phyloP scores from a whole-genome alignment of 495 filamentous ascomycete species.

The Podospora comata region DNA sequence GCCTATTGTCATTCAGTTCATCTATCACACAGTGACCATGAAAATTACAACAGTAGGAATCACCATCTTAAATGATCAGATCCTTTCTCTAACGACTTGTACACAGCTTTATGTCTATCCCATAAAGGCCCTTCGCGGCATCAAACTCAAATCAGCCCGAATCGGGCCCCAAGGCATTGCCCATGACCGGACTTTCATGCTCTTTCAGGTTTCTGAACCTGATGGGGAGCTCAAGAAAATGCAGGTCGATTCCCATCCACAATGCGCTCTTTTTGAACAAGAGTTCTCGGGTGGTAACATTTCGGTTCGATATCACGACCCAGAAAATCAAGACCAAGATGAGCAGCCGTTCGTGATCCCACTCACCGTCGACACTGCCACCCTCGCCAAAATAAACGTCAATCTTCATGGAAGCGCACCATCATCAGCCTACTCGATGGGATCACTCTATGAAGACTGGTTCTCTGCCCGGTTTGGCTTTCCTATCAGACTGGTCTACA shows the following conservation, averaged over 20 bases:
- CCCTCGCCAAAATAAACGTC: conserved; percentile 52
- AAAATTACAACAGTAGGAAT: conserved; percentile 23
- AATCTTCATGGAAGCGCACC: conserved; percentile 58
- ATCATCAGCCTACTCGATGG: conserved; percentile 67
- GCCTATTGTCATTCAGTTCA: too few species aligned
- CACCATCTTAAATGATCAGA: neutral
- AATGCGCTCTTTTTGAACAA: conserved; percentile 68
- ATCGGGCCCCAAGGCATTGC: conserved; percentile 66
- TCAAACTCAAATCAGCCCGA: conserved; percentile 52
- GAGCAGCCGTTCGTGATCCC: conserved; percentile 51
- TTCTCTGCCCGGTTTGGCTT: conserved; percentile 71
- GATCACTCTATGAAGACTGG: conserved; percentile 62
- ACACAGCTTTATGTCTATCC: conserved; percentile 79
- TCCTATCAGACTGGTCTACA: conserved; percentile 62
- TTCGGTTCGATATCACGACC: conserved; percentile 25
- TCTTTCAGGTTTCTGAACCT: conserved; percentile 53
- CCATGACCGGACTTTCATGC: conserved; percentile 77
- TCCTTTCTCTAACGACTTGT: conserved; percentile 1
- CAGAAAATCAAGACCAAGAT: conserved; percentile 19
- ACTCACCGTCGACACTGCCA: conserved; percentile 52
- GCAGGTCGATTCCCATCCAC: conserved; percentile 60
- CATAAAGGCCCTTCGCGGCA: conserved; percentile 77
- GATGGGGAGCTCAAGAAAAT: conserved; percentile 55
- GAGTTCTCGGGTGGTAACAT: conserved; percentile 53
- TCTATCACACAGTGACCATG: conserved; percentile 15